Evolutionary conservation across 768 basidiomycete genomes (phyloP).

Genomic region (Rhodotorula graminis): DNA sequence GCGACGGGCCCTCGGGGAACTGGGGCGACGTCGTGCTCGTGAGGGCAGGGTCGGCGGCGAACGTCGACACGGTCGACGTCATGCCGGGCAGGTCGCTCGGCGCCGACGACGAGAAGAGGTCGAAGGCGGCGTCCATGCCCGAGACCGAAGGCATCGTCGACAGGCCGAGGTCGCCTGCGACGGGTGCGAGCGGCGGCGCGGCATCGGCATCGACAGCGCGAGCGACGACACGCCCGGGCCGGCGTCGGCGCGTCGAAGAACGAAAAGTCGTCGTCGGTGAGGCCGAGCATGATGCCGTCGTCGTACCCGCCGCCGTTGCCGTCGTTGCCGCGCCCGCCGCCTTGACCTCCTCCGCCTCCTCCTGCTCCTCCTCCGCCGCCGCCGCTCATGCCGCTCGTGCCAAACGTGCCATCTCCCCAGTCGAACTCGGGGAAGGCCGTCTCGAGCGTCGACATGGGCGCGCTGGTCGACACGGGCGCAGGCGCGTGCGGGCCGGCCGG

Average conservation of each 20-base stretch:
- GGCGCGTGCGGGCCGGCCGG: background rate
- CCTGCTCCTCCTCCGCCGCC: background rate
- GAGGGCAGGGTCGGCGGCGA: background rate
- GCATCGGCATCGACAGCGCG: background rate
- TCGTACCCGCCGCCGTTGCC: slow-evolving; percentile 8
- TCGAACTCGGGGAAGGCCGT: slow-evolving; percentile 25
- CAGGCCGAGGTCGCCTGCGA: background rate
- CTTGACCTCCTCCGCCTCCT: background rate
- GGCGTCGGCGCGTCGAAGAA: slow-evolving; percentile 33
- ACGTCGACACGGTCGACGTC: too few species aligned
- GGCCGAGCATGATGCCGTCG: slow-evolving; percentile 28
- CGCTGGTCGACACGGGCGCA: background rate
- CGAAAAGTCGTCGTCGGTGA: slow-evolving; percentile 39
- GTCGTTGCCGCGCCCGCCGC: background rate
- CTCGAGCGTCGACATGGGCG: slow-evolving; percentile 25
- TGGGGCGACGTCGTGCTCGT: background rate
- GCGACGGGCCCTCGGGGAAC: background rate
- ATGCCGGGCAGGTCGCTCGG: background rate
- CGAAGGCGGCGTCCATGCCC: background rate
- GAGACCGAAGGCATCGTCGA: background rate
- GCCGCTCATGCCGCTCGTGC: background rate
- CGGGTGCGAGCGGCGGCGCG: background rate
- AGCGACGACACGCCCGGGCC: background rate
- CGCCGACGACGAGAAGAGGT: background rate
- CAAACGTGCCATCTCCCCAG: slow-evolving; percentile 36